Base-by-base conservation (phyloP, 2,329 filamentous ascomycete genomes). In the Parascedosporium putredinis region DNA sequence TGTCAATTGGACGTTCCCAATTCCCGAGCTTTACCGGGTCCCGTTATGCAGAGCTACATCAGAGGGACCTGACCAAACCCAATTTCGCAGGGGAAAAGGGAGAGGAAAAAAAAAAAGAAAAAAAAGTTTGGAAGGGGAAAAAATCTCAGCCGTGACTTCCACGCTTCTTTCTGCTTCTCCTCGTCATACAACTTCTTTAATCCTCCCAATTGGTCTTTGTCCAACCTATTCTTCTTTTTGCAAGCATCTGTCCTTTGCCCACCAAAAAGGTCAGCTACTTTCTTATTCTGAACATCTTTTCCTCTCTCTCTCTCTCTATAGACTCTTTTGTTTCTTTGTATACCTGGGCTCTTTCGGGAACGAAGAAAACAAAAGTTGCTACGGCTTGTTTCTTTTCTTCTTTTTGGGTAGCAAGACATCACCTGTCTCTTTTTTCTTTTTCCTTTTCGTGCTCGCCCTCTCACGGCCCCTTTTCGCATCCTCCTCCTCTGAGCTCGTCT, bases 1-100 rank as follows among this genome's bases (percentile, higher is more conserved):
- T 45, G 22, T 27, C 42, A 25, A 45, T 45, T 25, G 42, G 42
- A 25, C 20, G 42, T 29, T n/a, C 22, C 23, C 42, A 20, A 31
- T 42, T 42, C 36, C 47, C 47, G 47, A 49, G 43, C 36, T 42
- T 49, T 49, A 36, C 47, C 47, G 47, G 23, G 24, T 42, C n/a
- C 25, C 29, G 23, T 42, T 38, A 43, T 45, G 42, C 42, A 45
- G 42, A 25, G 22, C 23, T 45, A 45, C 42, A 45, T 45, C 42
- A 45, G 38, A 42, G 38, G 38, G 10, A 16, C 38, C 16, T 20
- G 38, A 20, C 20, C 38, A n/a, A n/a, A n/a, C n/a, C n/a, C n/a
- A n/a, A n/a, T n/a, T n/a, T n/a, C n/a, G n/a, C 38, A 42, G 38
- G 23, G 38, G 38, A 42, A 42, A 22, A 22, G 38, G 12, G 16